These are phyloP conservation scores for Tremella yokohamensis DNA, from an alignment of 768 basidiomycete species.

Conservation along the genomic window DNA sequence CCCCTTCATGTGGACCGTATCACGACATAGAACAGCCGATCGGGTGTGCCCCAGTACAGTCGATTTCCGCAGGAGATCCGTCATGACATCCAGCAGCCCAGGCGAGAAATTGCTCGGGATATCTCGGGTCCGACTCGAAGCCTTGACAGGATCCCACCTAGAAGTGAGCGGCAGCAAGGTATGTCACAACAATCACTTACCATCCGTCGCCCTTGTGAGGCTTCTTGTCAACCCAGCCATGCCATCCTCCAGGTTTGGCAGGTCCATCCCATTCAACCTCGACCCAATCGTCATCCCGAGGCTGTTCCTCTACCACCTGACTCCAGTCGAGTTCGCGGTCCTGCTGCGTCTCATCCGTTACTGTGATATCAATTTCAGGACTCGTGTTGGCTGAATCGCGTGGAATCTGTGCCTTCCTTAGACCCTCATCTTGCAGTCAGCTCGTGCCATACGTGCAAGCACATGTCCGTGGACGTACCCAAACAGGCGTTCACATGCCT, in stretches of 20 bases:
- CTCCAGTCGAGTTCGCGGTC: slow-evolving; percentile 1
- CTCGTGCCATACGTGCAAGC: not conserved
- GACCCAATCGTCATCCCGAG: slow-evolving; percentile 3
- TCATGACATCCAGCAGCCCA: slow-evolving; percentile 37
- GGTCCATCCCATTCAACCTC: slow-evolving; percentile 37
- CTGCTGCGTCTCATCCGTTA: not conserved
- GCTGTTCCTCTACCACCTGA: slow-evolving; percentile 2
- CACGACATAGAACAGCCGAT: slow-evolving; percentile 37
- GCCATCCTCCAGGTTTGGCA: slow-evolving; percentile 35
- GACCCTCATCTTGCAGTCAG: slow-evolving; percentile 5
- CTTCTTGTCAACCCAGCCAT: slow-evolving; percentile 29
- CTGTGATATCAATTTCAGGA: not conserved
- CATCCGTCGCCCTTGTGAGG: slow-evolving; percentile 38
- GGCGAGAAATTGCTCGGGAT: slow-evolving; percentile 44
- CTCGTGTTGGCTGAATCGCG: not conserved
- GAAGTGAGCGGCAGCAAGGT: not conserved
- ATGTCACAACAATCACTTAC: slow-evolving; percentile 15
- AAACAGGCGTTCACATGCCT: slow-evolving; percentile 40
- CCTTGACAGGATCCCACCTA: slow-evolving; percentile 43
- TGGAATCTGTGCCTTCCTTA: not conserved
- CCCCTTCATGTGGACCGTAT: slow-evolving; percentile 38
- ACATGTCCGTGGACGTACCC: slow-evolving; percentile 14
- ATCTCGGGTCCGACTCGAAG: slow-evolving; percentile 5
- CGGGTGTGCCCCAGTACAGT: slow-evolving; percentile 27
- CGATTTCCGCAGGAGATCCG: slow-evolving; percentile 14